These are phyloP conservation scores for Lasiosphaeriaceae sp. DNA, from an alignment of 495 filamentous ascomycete genomes.

Conservation along the genomic window DNA sequence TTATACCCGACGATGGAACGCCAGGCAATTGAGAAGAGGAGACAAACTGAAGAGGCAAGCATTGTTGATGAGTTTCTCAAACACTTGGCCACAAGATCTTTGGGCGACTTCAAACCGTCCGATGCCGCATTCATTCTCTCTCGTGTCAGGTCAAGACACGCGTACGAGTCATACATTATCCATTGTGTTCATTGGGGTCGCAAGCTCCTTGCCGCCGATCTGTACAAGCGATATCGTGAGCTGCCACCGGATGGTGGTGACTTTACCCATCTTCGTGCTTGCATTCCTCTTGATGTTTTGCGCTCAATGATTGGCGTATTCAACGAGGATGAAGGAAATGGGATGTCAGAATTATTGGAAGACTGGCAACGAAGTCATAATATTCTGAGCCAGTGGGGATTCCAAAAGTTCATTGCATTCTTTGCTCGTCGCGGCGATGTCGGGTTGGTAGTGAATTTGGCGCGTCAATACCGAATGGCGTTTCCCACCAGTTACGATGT, in stretches of 20 bases:
- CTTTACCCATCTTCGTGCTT: slow-evolving; percentile 22
- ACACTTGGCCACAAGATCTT: slow-evolving; percentile 12
- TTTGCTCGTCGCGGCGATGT: slow-evolving; percentile 55
- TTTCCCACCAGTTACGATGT: slow-evolving; percentile 34
- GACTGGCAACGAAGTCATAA: slow-evolving; percentile 48
- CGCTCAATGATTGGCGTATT: slow-evolving; percentile 29
- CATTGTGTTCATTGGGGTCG: slow-evolving; percentile 11
- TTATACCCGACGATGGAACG: too few species aligned
- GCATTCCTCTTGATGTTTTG: slow-evolving; percentile 9
- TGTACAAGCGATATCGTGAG: slow-evolving; percentile 35
- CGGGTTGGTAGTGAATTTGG: slow-evolving; percentile 47
- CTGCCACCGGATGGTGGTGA: too few species aligned
- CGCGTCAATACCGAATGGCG: slow-evolving; percentile 44
- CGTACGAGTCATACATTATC: slow-evolving; percentile 30
- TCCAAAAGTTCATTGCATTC: slow-evolving; percentile 45
- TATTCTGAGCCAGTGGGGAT: slow-evolving; percentile 38
- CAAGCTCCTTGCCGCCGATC: slow-evolving; percentile 20
- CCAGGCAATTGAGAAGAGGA: too few species aligned
- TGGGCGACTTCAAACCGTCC: slow-evolving; percentile 11
- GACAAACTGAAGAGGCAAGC: too few species aligned
- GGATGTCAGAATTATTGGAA: slow-evolving; percentile 48
- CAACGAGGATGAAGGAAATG: slow-evolving; percentile 32
- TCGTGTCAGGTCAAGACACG: slow-evolving; percentile 18
- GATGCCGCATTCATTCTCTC: slow-evolving; percentile 25
- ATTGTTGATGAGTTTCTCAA: slow-evolving; percentile 11